phyloP scores from a whole-genome alignment of 441 rosid genomes.

The Corymbia calophylla region DNA sequence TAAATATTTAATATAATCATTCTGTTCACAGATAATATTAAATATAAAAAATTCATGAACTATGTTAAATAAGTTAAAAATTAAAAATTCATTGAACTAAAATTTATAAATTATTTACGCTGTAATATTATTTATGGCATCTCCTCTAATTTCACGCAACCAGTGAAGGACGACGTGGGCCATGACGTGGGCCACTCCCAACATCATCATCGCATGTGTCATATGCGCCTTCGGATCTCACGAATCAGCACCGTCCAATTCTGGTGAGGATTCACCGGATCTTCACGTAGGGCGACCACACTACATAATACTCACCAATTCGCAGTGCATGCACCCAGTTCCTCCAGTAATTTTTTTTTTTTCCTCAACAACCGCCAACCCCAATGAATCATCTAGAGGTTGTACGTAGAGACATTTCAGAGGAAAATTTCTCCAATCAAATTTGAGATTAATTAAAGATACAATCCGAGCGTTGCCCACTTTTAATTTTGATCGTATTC shows the following conservation, averaged over 20 bases:
- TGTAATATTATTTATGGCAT: background rate
- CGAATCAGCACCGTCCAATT: background rate
- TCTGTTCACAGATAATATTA: no score
- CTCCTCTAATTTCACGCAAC: background rate
- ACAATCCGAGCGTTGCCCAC: background rate
- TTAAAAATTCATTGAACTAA: no score
- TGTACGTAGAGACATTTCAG: background rate
- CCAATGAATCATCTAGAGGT: background rate
- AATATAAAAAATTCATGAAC: no score
- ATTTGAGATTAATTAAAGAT: no score
- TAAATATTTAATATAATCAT: no score
- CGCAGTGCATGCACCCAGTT: background rate
- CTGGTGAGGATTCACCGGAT: background rate
- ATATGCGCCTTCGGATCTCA: background rate
- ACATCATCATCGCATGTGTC: background rate
- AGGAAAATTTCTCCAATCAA: no score
- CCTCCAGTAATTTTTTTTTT: background rate
- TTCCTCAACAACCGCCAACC: background rate
- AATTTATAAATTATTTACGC: no score
- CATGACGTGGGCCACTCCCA: background rate
- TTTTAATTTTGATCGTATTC: background rate
- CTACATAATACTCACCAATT: no score
- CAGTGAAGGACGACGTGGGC: background rate
- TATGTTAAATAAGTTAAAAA: no score
- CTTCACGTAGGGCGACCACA: background rate